A percentile compares a stretch with the other conserved stretches of the same genome.
Evolutionary conservation across 2,329 filamentous ascomycete species (phyloP).

Genomic region (Hymenoscyphus occultus): DNA sequence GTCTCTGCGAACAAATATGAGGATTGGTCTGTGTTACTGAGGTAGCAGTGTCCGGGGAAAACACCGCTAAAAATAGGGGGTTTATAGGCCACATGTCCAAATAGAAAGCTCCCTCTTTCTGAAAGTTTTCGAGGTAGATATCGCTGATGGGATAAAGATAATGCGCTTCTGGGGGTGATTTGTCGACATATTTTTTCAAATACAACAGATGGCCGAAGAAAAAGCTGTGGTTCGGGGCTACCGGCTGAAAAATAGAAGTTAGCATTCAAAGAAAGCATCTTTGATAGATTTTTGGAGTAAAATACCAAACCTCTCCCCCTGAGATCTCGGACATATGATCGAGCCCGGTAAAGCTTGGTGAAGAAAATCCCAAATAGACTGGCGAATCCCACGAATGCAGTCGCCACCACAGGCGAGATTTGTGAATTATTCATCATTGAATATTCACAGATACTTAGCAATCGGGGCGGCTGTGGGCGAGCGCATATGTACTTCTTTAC

Average conservation of each 20-base stretch:
- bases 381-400: too few species aligned
- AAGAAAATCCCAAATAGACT: too few species aligned
- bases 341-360: too few species aligned
- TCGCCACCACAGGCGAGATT: too few species aligned
- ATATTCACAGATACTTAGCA: too few species aligned
- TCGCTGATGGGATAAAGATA: conserved; percentile 19
- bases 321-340: too few species aligned
- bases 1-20: conserved; percentile 1
- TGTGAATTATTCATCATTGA: too few species aligned
- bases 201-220: conserved; percentile 22
- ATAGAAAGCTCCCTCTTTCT: conserved; percentile 19
- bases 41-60: conserved; percentile 12
- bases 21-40: conserved; percentile 13
- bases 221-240: conserved; percentile 17
- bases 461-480: too few species aligned
- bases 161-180: conserved; percentile 20
- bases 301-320: too few species aligned
- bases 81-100: conserved; percentile 19
- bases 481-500: too few species aligned
- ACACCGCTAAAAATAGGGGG: conserved; percentile 14
- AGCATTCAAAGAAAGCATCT: too few species aligned
- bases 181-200: conserved; percentile 12
- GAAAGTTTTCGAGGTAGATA: conserved; percentile 20
- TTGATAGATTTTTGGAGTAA: too few species aligned
- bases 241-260: conserved; percentile 4